Evolutionary conservation across 2,329 filamentous ascomycete species (phyloP).

Genomic region (Simplicillium sp.): DNA sequence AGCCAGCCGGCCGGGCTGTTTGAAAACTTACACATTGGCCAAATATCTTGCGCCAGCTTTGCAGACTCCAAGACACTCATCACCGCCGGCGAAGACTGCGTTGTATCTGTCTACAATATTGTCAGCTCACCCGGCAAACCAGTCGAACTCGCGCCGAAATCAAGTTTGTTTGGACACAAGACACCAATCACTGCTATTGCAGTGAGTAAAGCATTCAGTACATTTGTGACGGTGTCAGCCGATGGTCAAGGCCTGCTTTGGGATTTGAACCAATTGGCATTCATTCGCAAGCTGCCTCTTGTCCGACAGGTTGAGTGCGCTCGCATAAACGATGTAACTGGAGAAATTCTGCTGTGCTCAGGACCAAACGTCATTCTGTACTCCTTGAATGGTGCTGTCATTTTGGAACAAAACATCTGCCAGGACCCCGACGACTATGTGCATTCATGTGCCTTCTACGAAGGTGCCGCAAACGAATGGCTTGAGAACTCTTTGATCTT

Average conservation of each 20-base stretch:
- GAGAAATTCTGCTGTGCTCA: constrained; percentile 79
- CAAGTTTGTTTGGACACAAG: constrained; percentile 85
- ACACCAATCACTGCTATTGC: constrained; percentile 73
- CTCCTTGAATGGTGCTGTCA: constrained; percentile 75
- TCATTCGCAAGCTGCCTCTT: constrained; percentile 64
- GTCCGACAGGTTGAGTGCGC: constrained; percentile 60
- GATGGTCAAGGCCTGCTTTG: constrained; percentile 83
- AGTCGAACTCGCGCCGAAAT: constrained; percentile 69
- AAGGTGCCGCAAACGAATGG: constrained; percentile 86
- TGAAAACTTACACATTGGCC: constrained; percentile 87
- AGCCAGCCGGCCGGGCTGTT: constrained; percentile 65
- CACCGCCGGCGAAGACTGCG: constrained; percentile 87
- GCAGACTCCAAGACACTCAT: constrained; percentile 85
- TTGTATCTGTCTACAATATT: constrained; percentile 76
- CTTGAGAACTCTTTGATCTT: constrained; percentile 78
- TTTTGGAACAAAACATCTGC: constrained; percentile 77
- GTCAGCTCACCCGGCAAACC: constrained; percentile 51
- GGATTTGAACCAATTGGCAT: constrained; percentile 87
- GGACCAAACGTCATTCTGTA: constrained; percentile 68
- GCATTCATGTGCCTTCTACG: constrained; percentile 81
- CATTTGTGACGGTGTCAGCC: constrained; percentile 71
- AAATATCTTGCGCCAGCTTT: constrained; percentile 75
- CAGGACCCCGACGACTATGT: constrained; percentile 63
- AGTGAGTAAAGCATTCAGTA: constrained; percentile 79
- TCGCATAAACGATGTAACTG: constrained; percentile 80